A percentile compares a stretch with the other conserved stretches of the same genome.
phyloP scores from a whole-genome alignment of 495 filamentous ascomycete genomes.

The Bombardia bombarda region DNA sequence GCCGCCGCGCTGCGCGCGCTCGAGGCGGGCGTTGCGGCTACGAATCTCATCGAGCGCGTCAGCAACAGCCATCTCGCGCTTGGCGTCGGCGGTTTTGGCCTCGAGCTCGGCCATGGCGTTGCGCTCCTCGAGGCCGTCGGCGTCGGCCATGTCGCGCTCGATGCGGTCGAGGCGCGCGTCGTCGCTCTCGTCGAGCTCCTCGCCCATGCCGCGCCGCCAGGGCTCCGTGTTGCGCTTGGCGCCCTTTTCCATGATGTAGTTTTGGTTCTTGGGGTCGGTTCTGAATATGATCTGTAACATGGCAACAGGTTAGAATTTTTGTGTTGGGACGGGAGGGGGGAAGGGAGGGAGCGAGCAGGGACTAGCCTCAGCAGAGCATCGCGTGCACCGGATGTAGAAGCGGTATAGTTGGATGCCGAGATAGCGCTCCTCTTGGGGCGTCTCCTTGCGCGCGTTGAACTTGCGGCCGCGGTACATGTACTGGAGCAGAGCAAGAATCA shows the following conservation, averaged over 20 bases:
- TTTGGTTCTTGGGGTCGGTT: conserved; percentile 91
- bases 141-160: conserved; percentile 54
- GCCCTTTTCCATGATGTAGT: conserved; percentile 65
- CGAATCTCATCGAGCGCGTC: conserved; percentile 95
- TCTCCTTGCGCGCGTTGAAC: conserved; percentile 96
- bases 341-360: background rate
- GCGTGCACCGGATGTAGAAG: conserved; percentile 92
- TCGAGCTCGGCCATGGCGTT: conserved; percentile 88
- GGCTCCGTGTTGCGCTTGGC: conserved; percentile 91
- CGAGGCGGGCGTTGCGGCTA: conserved; percentile 78
- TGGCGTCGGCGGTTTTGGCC: conserved; percentile 81
- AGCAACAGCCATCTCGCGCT: conserved; percentile 92
- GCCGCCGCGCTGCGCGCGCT: conserved; percentile 56
- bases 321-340: background rate
- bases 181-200: conserved; percentile 59
- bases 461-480: conserved; percentile 96
- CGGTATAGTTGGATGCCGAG: conserved; percentile 81
- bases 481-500: conserved; percentile 1
- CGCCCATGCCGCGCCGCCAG: conserved; percentile 62
- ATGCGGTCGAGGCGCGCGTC: conserved; percentile 80
- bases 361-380: conserved; percentile 61
- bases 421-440: conserved; percentile 77
- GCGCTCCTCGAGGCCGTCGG: conserved; percentile 64
- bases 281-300: conserved; percentile 65
- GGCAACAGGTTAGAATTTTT: background rate